Evolutionary conservation across 2,329 filamentous ascomycete species (phyloP), one percentile per base, ranked within the genome.

Genomic region (Pseudodiploospora longispora): DNA sequence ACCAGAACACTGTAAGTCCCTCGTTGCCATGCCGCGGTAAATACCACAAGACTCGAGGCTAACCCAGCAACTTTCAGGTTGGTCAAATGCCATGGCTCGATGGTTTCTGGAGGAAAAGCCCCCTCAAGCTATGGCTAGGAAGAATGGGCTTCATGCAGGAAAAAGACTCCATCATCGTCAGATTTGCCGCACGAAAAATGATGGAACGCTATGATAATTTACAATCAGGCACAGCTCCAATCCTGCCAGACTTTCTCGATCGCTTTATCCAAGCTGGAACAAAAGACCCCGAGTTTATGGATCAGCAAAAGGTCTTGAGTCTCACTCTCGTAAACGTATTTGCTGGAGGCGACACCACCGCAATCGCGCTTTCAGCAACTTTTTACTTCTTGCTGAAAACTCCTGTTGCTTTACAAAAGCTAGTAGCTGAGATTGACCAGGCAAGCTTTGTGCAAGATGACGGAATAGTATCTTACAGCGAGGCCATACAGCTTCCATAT

Each of bases 251-350:
- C 36, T 38, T 38, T 38, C 36, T 38, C 3, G 36, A 38, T 19
- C 36, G 12, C 6, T 38, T 38, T 10, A 9, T 38, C 19, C 36
- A 38, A 27, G 36, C 19, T 10, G 36, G 36, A 10, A 27, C 29
- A 28, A 38, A 38, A 8, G 12, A 38, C 29, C 36, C 36, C n/a
- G 10, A 38, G 12, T 8, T 38, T 19, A 38, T 28, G 36, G 29
- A n/a, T 9, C 12, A 38, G 12, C 36, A 38, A 27, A 28, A 38
- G 36, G 29, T 38, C 7, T 8, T 38, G 4, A 38, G 36, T 19
- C 36, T 85, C 66, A 83, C 81, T 40, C 76, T 82, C 12, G 80
- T 72, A 46, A 87, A 86, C 82, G 75, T 75, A 0, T 80, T 76
- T 44, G 80, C 80, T 0, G 81, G 81, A 4, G 77, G 73, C 2